Evolutionary conservation across 2,329 filamentous ascomycete species (phyloP).

Genomic region (Calycina marina): DNA sequence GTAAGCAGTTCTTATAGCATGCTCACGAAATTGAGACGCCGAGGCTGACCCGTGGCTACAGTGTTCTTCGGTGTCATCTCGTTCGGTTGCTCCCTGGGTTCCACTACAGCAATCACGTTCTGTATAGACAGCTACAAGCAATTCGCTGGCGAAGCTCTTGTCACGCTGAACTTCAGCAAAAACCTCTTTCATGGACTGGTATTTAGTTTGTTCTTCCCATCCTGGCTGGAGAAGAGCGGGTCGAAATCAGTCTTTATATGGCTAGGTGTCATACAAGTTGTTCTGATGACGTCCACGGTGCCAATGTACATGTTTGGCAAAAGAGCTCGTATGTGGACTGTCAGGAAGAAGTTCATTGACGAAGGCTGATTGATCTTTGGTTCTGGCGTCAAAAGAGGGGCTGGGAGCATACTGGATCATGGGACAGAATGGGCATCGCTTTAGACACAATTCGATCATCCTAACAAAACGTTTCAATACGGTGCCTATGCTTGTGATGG

Average conservation of each 20-base stretch:
- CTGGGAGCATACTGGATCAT: too few species aligned
- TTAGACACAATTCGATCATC: too few species aligned
- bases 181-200: constrained; percentile 85
- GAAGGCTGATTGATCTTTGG: too few species aligned
- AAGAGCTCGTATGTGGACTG: constrained; percentile 85
- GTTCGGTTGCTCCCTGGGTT: constrained; percentile 82
- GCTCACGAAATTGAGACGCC: too few species aligned
- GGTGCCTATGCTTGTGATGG: too few species aligned
- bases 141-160: constrained; percentile 85
- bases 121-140: constrained; percentile 86
- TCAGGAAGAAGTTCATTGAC: constrained; percentile 76
- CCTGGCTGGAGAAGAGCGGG: constrained; percentile 66
- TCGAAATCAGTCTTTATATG: constrained; percentile 66
- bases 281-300: constrained; percentile 57
- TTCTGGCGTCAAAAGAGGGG: too few species aligned
- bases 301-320: constrained; percentile 95
- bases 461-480: too few species aligned
- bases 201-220: constrained; percentile 76
- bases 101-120: constrained; percentile 86
- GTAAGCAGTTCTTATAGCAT: neutral
- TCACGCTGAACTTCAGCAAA: constrained; percentile 89
- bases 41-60: too few species aligned
- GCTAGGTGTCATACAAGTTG: constrained; percentile 74
- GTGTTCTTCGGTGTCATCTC: constrained; percentile 85
- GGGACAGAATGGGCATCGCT: too few species aligned